Percentiles rank a stretch among this genome's conserved stretches.
These are phyloP conservation scores for Lathyrus oleraceus DNA, from an alignment of 306 rosid species.

Conservation along the genomic window DNA sequence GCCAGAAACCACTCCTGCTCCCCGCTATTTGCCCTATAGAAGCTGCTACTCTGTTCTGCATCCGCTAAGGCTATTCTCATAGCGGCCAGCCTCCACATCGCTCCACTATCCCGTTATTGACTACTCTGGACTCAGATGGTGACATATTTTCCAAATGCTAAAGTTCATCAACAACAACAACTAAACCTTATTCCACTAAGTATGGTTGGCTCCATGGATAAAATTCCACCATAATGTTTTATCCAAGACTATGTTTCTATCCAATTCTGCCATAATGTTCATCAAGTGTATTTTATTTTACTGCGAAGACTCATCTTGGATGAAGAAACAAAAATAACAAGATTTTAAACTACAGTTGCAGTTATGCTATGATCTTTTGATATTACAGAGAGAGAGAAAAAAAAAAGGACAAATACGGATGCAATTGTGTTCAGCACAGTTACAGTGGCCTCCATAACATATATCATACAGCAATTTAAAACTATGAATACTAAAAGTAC, in stretches of 20 bases:
- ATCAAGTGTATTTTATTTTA: slow-evolving; percentile 7
- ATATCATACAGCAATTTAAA: not conserved
- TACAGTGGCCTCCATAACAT: not conserved
- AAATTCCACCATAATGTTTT: no score
- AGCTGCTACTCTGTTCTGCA: no score
- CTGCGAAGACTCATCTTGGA: not conserved
- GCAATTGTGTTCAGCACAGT: not conserved
- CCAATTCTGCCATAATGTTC: not conserved
- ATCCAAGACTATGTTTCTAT: no score
- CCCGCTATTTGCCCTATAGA: no score
- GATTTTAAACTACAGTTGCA: not conserved
- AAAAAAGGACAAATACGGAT: not conserved
- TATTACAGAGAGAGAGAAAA: not conserved
- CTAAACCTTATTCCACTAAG: no score
- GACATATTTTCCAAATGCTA: not conserved
- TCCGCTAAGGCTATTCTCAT: no score
- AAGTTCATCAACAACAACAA: not conserved
- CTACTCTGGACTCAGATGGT: slow-evolving; percentile 28
- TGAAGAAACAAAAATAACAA: not conserved
- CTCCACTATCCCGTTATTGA: no score
- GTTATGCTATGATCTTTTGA: not conserved
- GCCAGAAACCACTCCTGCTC: no score
- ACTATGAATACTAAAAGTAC: not conserved
- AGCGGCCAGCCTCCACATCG: no score
- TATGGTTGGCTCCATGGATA: no score